These are phyloP conservation scores for Corinectria fuckeliana DNA, from an alignment of 2,329 filamentous ascomycete species.

Conservation along the genomic window DNA sequence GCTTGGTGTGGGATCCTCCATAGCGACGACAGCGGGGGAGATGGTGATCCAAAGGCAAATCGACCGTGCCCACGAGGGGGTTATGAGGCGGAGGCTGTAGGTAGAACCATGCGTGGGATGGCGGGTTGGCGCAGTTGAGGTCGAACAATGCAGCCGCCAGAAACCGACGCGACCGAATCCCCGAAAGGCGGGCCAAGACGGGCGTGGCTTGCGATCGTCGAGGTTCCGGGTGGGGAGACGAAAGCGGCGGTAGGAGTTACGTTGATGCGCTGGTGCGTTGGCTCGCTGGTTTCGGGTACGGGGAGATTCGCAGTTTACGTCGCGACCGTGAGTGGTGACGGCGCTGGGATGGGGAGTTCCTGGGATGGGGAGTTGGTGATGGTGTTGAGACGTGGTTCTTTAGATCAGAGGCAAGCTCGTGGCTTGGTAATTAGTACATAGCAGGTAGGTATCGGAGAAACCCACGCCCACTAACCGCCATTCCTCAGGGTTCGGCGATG, in stretches of 20 bases:
- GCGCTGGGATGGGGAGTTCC: not conserved
- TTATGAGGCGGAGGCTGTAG: conserved; percentile 29
- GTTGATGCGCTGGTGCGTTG: not conserved
- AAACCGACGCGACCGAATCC: conserved; percentile 4
- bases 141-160: conserved; percentile 1
- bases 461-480: conserved; percentile 30
- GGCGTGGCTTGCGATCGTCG: conserved; percentile 5
- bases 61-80: conserved; percentile 40
- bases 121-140: conserved; percentile 17
- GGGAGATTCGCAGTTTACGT: not conserved
- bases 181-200: conserved; percentile 9
- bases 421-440: too few relatives aligned
- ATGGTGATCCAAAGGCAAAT: conserved; percentile 28
- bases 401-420: conserved; percentile 17
- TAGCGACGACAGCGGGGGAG: conserved; percentile 15
- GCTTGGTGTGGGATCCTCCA: conserved; percentile 36
- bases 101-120: conserved; percentile 31
- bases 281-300: not conserved
- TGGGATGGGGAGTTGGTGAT: not conserved
- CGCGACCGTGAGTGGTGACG: not conserved
- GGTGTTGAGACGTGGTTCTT: conserved; percentile 38
- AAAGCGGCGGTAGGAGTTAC: not conserved
- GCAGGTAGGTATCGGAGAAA: conserved; percentile 19
- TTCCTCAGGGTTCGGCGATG: conserved; percentile 16
- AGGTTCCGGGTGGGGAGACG: not conserved